Evolutionary conservation across 805 yeast genomes (phyloP).

Genomic region (Candida incommunis): DNA sequence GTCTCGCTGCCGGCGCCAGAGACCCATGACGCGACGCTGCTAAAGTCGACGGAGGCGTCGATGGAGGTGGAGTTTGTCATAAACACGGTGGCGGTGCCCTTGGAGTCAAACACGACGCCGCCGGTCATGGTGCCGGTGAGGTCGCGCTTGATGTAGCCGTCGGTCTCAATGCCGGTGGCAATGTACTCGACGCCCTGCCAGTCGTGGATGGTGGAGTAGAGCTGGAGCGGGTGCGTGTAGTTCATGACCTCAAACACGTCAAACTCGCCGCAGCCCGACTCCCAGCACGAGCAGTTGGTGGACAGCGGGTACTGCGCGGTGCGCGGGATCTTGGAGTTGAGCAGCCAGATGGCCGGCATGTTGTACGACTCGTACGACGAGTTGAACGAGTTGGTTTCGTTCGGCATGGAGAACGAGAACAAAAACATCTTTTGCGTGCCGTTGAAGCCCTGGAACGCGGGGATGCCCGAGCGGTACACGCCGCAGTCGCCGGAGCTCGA

Average conservation of each 20-base stretch:
- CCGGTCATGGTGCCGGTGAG: slow-evolving; percentile 64
- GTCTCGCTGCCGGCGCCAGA: not conserved
- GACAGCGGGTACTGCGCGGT: slow-evolving; percentile 72
- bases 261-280: slow-evolving; percentile 89
- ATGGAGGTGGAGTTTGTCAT: slow-evolving; percentile 35
- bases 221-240: slow-evolving; percentile 60
- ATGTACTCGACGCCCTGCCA: slow-evolving; percentile 62
- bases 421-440: slow-evolving; percentile 78
- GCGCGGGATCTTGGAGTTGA: slow-evolving; percentile 88
- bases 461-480: slow-evolving; percentile 68
- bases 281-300: slow-evolving; percentile 83
- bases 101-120: slow-evolving; percentile 62
- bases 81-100: slow-evolving; percentile 18
- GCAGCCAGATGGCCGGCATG: slow-evolving; percentile 93
- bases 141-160: slow-evolving; percentile 85
- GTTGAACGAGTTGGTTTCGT: slow-evolving; percentile 39
- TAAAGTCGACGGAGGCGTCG: slow-evolving; percentile 37
- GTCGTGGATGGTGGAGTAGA: slow-evolving; percentile 65
- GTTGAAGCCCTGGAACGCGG: slow-evolving; percentile 89
- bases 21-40: slow-evolving; percentile 14
- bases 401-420: slow-evolving; percentile 91
- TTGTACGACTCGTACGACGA: slow-evolving; percentile 46
- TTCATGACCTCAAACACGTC: slow-evolving; percentile 79
- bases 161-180: slow-evolving; percentile 82
- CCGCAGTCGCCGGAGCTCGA: slow-evolving; percentile 48